Evolutionary conservation across 148 eudicot species (phyloP).

Genomic region (Fagopyrum homotropicum): DNA sequence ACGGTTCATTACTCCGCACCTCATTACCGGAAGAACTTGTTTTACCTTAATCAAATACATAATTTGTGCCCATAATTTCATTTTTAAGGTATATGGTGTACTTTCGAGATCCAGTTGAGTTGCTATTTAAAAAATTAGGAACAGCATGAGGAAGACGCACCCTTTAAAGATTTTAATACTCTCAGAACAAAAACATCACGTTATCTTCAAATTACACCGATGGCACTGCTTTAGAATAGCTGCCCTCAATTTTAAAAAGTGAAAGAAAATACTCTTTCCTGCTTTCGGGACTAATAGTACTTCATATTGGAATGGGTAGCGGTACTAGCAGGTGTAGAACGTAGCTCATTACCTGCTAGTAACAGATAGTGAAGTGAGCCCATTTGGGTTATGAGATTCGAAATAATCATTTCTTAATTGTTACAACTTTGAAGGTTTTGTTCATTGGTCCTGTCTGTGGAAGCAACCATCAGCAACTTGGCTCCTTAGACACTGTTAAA

Average conservation of each 20-base stretch:
- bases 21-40: too few relatives aligned
- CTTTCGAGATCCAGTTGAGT: neutral
- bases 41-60: too few relatives aligned
- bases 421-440: slow-evolving; percentile 44
- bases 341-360: neutral
- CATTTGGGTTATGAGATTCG: neutral
- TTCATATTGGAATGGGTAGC: neutral
- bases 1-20: too few relatives aligned
- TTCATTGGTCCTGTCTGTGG: slow-evolving; percentile 79
- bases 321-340: neutral
- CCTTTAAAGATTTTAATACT: neutral
- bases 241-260: neutral
- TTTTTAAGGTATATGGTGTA: neutral
- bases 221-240: neutral
- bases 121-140: neutral
- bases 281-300: neutral
- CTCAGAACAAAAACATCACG: neutral
- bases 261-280: neutral
- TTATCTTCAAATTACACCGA: neutral
- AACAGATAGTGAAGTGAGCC: neutral
- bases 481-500: slow-evolving; percentile 22
- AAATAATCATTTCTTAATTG: neutral
- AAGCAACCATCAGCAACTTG: slow-evolving; percentile 39
- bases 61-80: neutral
- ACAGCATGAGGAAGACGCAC: neutral